Evolutionary conservation across 2,329 filamentous ascomycete species (phyloP).

Genomic region (Verticillium nonalfalfae): DNA sequence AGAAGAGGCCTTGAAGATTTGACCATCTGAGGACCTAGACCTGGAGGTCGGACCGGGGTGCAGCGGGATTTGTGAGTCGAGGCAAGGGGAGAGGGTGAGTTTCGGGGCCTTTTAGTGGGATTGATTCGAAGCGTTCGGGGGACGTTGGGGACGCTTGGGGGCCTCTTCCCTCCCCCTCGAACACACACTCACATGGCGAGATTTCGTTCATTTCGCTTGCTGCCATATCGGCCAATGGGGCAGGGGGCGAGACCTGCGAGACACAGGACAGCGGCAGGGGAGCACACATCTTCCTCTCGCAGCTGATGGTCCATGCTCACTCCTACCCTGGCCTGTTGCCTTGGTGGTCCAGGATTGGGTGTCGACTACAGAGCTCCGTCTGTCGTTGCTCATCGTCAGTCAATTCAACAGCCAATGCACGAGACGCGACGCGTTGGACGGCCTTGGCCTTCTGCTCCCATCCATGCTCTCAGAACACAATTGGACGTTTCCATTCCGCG

Average conservation of each 20-base stretch:
- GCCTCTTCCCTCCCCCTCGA: not conserved
- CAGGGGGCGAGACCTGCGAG: not conserved
- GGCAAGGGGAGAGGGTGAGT: not conserved
- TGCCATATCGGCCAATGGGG: not conserved
- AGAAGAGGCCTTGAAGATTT: not conserved
- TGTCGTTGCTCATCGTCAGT: not conserved
- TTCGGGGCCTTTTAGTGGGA: not conserved
- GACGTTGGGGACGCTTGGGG: not conserved
- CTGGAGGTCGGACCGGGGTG: not conserved
- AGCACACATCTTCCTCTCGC: not conserved
- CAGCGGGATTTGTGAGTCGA: not conserved
- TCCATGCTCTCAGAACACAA: not conserved
- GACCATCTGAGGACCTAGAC: not conserved
- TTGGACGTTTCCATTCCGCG: not conserved
- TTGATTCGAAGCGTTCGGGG: not conserved
- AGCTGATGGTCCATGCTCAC: not conserved
- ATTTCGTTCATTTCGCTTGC: conserved; percentile 3
- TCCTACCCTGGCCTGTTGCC: not conserved
- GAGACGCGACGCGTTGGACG: not conserved
- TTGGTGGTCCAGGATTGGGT: not conserved
- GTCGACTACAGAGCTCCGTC: not conserved
- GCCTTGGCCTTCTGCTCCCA: not conserved
- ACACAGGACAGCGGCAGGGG: not conserved
- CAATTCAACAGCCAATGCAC: not conserved
- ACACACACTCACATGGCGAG: conserved; percentile 8